Conservation (phyloP, 1,139 yeast genomes). For the Hansenula anomala region DNA sequence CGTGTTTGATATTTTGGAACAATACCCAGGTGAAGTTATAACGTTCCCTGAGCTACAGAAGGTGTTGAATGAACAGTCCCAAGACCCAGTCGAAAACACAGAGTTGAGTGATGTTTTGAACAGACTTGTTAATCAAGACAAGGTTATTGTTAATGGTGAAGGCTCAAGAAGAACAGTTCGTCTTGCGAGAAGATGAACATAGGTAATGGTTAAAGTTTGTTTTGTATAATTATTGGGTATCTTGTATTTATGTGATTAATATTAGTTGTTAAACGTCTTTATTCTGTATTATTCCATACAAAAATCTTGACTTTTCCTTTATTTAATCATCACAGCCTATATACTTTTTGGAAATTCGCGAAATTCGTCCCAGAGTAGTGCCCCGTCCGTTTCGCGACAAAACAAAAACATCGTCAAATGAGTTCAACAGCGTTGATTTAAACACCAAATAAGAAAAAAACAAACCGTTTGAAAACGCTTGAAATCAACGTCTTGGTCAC, state of each 20-base stretch:
- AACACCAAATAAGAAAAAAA: too few relatives aligned
- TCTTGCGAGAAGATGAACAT: slow-evolving; percentile 3
- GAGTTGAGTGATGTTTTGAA: slow-evolving; percentile 68
- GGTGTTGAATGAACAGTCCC: slow-evolving; percentile 64
- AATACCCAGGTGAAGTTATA: slow-evolving; percentile 28
- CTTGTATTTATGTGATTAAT: background rate
- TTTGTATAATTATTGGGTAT: background rate
- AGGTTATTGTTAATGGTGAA: slow-evolving; percentile 66
- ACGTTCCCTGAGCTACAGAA: slow-evolving; percentile 59
- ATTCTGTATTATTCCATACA: too few relatives aligned
- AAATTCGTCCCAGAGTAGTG: too few relatives aligned
- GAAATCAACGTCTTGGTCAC: too few relatives aligned
- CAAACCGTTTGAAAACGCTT: too few relatives aligned
- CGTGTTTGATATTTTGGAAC: slow-evolving; percentile 43
- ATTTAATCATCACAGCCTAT: too few relatives aligned
- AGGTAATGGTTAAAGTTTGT: background rate
- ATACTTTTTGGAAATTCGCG: too few relatives aligned
- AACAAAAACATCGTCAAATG: too few relatives aligned
- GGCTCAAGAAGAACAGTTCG: slow-evolving; percentile 63
- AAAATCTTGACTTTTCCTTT: too few relatives aligned
- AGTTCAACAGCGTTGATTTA: too few relatives aligned
- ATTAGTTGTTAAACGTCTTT: too few relatives aligned
- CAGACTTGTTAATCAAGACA: slow-evolving; percentile 72
- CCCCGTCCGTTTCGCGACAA: too few relatives aligned
- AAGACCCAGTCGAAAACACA: slow-evolving; percentile 61